These are phyloP conservation scores for Potentilla sterilis DNA, from an alignment of 306 rosid genomes.

Conservation along the genomic window DNA sequence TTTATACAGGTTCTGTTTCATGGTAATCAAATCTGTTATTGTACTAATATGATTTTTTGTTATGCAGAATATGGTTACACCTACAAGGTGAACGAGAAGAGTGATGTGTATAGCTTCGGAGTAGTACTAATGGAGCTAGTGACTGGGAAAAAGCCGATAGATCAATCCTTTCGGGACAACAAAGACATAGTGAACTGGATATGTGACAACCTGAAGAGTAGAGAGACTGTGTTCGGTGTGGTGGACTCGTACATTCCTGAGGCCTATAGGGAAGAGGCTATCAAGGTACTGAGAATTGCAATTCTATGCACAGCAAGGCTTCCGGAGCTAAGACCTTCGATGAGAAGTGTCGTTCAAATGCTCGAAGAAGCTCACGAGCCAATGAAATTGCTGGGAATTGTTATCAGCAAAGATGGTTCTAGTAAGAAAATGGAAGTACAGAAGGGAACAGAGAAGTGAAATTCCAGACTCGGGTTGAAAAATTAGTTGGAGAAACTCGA, in stretches of 20 bases:
- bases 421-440: conserved; percentile 25
- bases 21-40: not conserved
- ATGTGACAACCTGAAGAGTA: conserved; percentile 46
- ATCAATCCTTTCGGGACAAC: conserved; percentile 70
- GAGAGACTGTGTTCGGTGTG: conserved; percentile 38
- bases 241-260: conserved; percentile 62
- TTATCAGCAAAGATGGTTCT: conserved; percentile 50
- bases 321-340: conserved; percentile 67
- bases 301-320: conserved; percentile 63
- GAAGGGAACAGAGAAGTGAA: conserved; percentile 20
- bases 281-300: conserved; percentile 64
- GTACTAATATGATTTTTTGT: conserved; percentile 13
- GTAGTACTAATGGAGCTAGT: conserved; percentile 89
- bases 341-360: conserved; percentile 89
- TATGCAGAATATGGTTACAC: conserved; percentile 83
- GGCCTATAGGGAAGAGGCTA: conserved; percentile 54
- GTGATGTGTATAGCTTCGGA: conserved; percentile 92
- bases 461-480: not conserved
- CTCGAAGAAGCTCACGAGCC: conserved; percentile 65
- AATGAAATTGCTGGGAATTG: conserved; percentile 51
- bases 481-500: not conserved
- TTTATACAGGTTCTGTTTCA: not conserved
- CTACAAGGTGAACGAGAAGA: conserved; percentile 76
- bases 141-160: conserved; percentile 75
- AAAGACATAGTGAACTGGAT: conserved; percentile 83